phyloP scores from a whole-genome alignment of 2,329 filamentous ascomycete species.

The Sporothrix sp. region DNA sequence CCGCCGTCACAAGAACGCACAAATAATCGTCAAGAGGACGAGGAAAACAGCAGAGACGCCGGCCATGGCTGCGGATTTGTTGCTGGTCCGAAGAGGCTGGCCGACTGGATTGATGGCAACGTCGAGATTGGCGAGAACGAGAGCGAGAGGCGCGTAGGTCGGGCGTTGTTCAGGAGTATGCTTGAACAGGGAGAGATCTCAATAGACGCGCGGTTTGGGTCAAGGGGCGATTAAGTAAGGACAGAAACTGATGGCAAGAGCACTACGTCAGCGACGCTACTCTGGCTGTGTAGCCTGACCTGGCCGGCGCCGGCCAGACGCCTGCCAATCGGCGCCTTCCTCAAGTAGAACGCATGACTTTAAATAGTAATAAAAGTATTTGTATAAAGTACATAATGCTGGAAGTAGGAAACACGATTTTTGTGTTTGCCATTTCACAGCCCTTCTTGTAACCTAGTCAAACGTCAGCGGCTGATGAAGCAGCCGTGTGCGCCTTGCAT shows the following conservation, averaged over 20 bases:
- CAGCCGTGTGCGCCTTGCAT: too few species aligned
- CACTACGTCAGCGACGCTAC: slow-evolving; percentile 14
- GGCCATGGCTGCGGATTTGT: neutral
- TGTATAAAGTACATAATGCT: too few species aligned
- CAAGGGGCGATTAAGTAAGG: neutral
- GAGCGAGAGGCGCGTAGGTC: neutral
- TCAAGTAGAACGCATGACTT: too few species aligned
- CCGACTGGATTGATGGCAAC: too few species aligned
- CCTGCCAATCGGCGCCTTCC: neutral
- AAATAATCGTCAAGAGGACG: slow-evolving; percentile 43
- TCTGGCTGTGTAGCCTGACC: neutral
- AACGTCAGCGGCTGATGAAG: too few species aligned
- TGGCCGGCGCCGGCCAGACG: neutral
- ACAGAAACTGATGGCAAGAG: neutral
- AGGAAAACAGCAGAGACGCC: slow-evolving; percentile 35
- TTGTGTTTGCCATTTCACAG: too few species aligned
- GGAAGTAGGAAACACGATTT: too few species aligned
- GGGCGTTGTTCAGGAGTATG: neutral
- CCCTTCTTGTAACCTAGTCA: too few species aligned
- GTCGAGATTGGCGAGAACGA: too few species aligned
- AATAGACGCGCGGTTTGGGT: neutral
- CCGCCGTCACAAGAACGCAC: slow-evolving; percentile 27
- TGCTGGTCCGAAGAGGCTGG: too few species aligned
- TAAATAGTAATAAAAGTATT: too few species aligned
- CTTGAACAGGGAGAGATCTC: neutral